A percentile compares a stretch with the other conserved stretches of the same genome.
Evolutionary conservation across 805 yeast species (phyloP).

Genomic region (Ogataea dorogensis): DNA sequence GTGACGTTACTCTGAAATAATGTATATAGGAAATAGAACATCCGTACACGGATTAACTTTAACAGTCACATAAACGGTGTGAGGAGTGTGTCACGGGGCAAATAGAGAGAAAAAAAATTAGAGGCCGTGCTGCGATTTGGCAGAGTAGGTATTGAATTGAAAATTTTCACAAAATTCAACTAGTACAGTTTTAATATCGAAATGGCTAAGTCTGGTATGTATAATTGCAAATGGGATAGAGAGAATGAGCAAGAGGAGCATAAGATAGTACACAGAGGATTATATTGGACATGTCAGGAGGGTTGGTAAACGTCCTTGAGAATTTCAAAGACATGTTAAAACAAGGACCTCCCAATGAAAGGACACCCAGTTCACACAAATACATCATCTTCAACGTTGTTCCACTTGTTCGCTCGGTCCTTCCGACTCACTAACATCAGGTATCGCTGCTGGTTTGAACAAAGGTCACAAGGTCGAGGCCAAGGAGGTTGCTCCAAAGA

Average conservation of each 20-base stretch:
- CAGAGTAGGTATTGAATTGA: conserved; percentile 10
- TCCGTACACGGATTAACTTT: conserved; percentile 9
- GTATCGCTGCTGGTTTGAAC: conserved; percentile 98
- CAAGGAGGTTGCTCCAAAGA: conserved; percentile 81
- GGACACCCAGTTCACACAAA: no score
- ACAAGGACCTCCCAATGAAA: no score
- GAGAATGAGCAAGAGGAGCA: background rate
- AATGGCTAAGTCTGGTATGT: conserved; percentile 73
- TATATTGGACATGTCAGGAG: no score
- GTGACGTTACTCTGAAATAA: conserved; percentile 17
- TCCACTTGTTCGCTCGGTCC: background rate
- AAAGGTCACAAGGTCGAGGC: conserved; percentile 97
- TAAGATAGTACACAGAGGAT: no score
- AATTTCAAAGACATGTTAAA: no score
- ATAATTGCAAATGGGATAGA: background rate
- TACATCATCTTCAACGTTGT: background rate
- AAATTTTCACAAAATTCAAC: conserved; percentile 14
- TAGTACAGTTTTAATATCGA: conserved; percentile 17
- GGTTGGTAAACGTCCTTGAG: no score
- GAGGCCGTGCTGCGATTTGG: conserved; percentile 3
- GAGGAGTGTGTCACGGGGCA: no score
- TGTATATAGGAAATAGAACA: conserved; percentile 6
- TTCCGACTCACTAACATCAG: conserved; percentile 36
- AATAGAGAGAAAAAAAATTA: background rate
- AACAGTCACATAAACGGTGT: conserved; percentile 15